Base-by-base conservation (phyloP, 2,329 filamentous ascomycete genomes). In the Penicillium sp. region DNA sequence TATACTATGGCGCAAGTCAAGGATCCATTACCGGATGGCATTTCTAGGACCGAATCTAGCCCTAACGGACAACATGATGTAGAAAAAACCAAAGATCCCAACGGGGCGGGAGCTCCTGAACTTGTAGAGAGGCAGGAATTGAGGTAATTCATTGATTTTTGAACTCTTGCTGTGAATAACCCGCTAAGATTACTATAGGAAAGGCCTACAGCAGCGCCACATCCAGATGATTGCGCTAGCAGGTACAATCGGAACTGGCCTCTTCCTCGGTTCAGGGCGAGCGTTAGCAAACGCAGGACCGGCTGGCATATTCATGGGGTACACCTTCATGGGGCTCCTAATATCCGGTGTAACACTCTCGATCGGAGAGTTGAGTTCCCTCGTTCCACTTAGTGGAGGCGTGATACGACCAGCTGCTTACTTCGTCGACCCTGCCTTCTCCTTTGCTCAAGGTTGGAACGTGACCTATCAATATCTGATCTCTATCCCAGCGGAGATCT, bases 341-440 rank as follows among this genome's bases (percentile, higher is more conserved):
- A 49, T 54, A 32, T 54, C 44, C 40, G 44, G 45, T 22, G 51
- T 54, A 31, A 54, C 44, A 18, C 45, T 48, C 5, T 47, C 42
- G 22, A 49, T 54, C 16, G 51, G 51, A 44, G 51, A 54, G 27
- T 41, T 54, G 51, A 40, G 65, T 1, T 61, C 72, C 1, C 60
- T 75, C 16, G 63, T 73, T 40, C 74, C 74, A 5, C 61, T 73
- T 2, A 71, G 60, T 7, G 74, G 74, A 14, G 69, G 67, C 4
- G 62, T 75, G 32, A 61, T 74, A 24, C 66, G 70, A 16, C 67
- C 70, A 48, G 65, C 67, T 1, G 67, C 67, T 45, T 59, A 65
- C 31, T 74, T 72, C 50, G 62, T 72, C 7, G 72, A 75, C 43
- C 72, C 70, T 4, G 71, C 72, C 0, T 57, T 75, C 3, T 54